Base-by-base conservation (phyloP, 495 filamentous ascomycete genomes). In the Penicillium atrosanguineum region DNA sequence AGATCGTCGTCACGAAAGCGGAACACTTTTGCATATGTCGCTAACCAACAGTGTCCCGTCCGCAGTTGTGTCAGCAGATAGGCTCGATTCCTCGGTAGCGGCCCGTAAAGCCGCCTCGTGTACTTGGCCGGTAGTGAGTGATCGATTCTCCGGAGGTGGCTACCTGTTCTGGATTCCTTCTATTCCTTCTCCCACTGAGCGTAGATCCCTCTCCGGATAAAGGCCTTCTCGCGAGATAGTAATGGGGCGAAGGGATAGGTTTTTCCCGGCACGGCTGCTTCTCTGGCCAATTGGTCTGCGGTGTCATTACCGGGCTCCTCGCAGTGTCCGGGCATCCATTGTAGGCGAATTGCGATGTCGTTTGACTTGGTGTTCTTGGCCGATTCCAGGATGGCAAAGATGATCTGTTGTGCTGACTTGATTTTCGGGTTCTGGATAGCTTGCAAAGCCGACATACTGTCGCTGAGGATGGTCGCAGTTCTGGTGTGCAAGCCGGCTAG, bases 371-470 rank as follows among this genome's bases (percentile, higher is more conserved):
- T n/a, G n/a, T n/a, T n/a, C n/a, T n/a, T 48, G 20, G 60, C 60
- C 0, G 52, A 47, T 14, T 50, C 46, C 44, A 50, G 46, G 50
- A 55, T 65, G 7, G 62, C 53, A 20, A 63, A 46, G 20, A 61
- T 28, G 31, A 67, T 61, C 9, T 21, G 43, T 46, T 66, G 55
- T 20, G 57, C 55, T 25, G 57, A 63, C 28, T 45, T 60, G n/a
- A 61, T 67, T n/a, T 36, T 34, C 14, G 23, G 4, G 36, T 51
- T 61, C 26, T 49, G 40, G 23, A 53, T 52, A 9, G 54, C 37
- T 63, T 67, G 55, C 6, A 67, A 26, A 0, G 63, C 57, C 19
- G 57, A 66, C 23, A 7, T 52, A 26, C 57, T 61, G 31, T 61
- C 52, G 21, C 46, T 50, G 0, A 59, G 38, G 41, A 61, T 61